A percentile compares a stretch with the other conserved stretches of the same genome.
Evolutionary conservation across 108 stramenopile species (phyloP).

Genomic region (Skeletonema costatum): DNA sequence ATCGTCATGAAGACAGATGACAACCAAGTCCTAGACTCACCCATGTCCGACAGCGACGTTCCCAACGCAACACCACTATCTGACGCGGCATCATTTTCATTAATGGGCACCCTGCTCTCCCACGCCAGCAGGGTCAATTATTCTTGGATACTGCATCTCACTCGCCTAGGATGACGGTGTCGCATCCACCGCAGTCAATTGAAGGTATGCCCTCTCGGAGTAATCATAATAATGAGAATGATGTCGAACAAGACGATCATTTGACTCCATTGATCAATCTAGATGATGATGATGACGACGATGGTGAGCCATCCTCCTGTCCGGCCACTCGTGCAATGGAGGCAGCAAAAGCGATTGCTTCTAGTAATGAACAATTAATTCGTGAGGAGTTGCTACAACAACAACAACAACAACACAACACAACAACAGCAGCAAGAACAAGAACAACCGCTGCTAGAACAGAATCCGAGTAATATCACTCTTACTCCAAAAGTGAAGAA

Average conservation of each 20-base stretch:
- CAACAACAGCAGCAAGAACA: neutral
- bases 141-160: neutral
- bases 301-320: neutral
- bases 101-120: neutral
- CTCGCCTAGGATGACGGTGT: neutral
- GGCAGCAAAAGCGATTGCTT: neutral
- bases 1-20: neutral
- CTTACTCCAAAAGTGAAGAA: neutral
- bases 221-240: neutral
- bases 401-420: neutral
- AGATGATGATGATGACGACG: neutral
- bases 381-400: neutral
- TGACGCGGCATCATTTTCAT: neutral
- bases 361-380: neutral
- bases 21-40: neutral
- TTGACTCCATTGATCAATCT: neutral
- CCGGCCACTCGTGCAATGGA: conserved; percentile 1
- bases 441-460: neutral
- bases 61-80: conserved; percentile 2
- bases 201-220: neutral
- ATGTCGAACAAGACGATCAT: neutral
- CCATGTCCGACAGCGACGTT: neutral
- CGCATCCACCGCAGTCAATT: neutral
- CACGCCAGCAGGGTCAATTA: neutral
- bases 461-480: neutral